Evolutionary conservation across 352 stramenopile species (phyloP), one percentile per base, ranked within the genome.

Genomic region (Globisporangium radiosum): DNA sequence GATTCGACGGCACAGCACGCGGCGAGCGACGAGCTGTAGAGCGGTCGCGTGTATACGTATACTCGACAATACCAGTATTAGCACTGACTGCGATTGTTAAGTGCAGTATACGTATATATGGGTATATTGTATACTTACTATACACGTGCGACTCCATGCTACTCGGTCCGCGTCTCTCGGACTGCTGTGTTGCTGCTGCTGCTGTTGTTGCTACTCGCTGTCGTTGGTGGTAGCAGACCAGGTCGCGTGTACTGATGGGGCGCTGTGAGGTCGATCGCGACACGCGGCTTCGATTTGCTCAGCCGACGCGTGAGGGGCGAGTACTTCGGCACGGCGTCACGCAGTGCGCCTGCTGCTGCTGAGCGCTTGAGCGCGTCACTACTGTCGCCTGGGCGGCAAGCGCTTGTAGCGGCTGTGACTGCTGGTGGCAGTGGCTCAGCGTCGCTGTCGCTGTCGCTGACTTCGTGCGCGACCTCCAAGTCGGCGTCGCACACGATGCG

Each of bases 401-500:
- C 25, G 25, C 25, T 33, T 33, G 25, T 33, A 33, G 25, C 25
- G 25, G 3, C 25, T 33, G 25, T 3, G 25, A 3, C 25, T 33
- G 25, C 25, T 33, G 25, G 19, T 40, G 38, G 5, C 47, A n/a
- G 14, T 44, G 56, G 4, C 33, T 7, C 25, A 5, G 3, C n/a
- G 17, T 4, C 33, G 38, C 7, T 10, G 17, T 4, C 33, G 38
- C 7, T 10, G 9, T 4, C 7, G 15, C 44, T 37, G 4, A 47
- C 52, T 49, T 72, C 62, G 10, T 79, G 66, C 2, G 65, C 56
- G 11, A 87, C 72, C 59, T 85, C 62, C 4, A 87, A 62, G 38
- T 84, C 77, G 42, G 83, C 71, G 17, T 87, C 77, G 19, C 76
- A 84, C 15, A 73, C 56, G 1, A 87, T 66, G 10, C 69, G 77